Percentiles rank a stretch among this genome's conserved stretches.
These are phyloP conservation scores for Triticum monococcum DNA, from an alignment of 176 grass and related monocot species.

Conservation along the genomic window DNA sequence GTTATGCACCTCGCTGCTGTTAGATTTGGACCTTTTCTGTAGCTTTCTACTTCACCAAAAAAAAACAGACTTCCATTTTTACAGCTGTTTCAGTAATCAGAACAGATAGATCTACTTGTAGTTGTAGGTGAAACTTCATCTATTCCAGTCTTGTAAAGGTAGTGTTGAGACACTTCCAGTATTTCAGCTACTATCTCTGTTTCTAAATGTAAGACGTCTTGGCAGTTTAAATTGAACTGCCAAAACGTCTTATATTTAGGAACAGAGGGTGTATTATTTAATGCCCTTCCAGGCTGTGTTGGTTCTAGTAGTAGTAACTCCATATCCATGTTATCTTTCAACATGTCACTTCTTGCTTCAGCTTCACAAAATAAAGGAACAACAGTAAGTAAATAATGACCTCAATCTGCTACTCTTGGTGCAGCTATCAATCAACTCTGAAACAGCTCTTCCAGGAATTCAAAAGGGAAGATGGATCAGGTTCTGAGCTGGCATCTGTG, in stretches of 20 bases:
- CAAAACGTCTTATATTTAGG: no score
- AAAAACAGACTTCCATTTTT: not conserved
- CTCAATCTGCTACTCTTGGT: slow-evolving; percentile 7
- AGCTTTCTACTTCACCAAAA: not conserved
- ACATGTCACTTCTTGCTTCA: not conserved
- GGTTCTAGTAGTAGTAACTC: not conserved
- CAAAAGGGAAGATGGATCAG: slow-evolving; percentile 73
- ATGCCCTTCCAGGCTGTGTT: not conserved
- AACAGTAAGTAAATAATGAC: slow-evolving; percentile 4
- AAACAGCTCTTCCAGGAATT: slow-evolving; percentile 95
- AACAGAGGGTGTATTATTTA: no score
- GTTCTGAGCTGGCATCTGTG: slow-evolving; percentile 76
- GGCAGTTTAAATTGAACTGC: no score
- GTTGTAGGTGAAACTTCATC: slow-evolving; percentile 11
- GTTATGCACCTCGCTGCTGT: not conserved
- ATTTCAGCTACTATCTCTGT: not conserved
- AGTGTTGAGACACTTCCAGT: not conserved
- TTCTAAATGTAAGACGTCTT: no score
- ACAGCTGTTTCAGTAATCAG: slow-evolving; percentile 14
- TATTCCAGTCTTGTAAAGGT: not conserved
- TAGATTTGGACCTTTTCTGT: not conserved
- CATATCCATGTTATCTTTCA: not conserved
- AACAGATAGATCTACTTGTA: not conserved
- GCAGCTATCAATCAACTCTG: slow-evolving; percentile 90
- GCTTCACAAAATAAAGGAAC: not conserved